phyloP scores from a whole-genome alignment of 2,329 filamentous ascomycete genomes.

The Amauroascus verrucosus region DNA sequence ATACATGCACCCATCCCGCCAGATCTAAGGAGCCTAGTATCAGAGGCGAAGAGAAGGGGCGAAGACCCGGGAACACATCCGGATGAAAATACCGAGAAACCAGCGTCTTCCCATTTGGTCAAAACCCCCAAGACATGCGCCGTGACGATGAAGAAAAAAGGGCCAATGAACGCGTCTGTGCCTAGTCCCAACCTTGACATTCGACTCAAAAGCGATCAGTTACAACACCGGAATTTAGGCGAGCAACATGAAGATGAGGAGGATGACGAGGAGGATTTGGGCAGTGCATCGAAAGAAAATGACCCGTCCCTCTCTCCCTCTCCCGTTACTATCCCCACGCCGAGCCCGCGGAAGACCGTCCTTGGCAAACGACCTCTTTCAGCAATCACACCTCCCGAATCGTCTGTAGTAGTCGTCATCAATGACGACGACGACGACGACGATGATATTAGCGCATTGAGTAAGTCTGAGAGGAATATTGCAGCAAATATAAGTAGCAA shows the following conservation, averaged over 20 bases:
- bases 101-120: neutral
- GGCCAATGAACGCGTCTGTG: slow-evolving; percentile 1
- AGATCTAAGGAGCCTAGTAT: slow-evolving; percentile 36
- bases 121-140: slow-evolving; percentile 13
- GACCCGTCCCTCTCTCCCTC: slow-evolving; percentile 35
- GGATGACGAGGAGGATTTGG: slow-evolving; percentile 27
- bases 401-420: slow-evolving; percentile 26
- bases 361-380: slow-evolving; percentile 37
- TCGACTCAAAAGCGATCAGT: slow-evolving; percentile 4
- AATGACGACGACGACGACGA: slow-evolving; percentile 23
- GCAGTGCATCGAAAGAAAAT: slow-evolving; percentile 41
- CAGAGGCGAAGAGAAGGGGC: slow-evolving; percentile 46
- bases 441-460: slow-evolving; percentile 20
- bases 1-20: slow-evolving; percentile 49
- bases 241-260: slow-evolving; percentile 21
- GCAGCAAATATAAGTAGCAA: slow-evolving; percentile 24
- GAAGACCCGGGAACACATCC: slow-evolving; percentile 34
- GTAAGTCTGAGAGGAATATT: slow-evolving; percentile 35
- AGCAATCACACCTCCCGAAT: slow-evolving; percentile 30
- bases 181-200: slow-evolving; percentile 14
- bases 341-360: slow-evolving; percentile 29
- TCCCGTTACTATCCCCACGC: slow-evolving; percentile 27
- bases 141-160: slow-evolving; percentile 27
- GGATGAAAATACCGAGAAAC: slow-evolving; percentile 20
- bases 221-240: slow-evolving; percentile 12